Evolutionary conservation across 768 basidiomycete species (phyloP).

Genomic region (Termitomyces sp.): DNA sequence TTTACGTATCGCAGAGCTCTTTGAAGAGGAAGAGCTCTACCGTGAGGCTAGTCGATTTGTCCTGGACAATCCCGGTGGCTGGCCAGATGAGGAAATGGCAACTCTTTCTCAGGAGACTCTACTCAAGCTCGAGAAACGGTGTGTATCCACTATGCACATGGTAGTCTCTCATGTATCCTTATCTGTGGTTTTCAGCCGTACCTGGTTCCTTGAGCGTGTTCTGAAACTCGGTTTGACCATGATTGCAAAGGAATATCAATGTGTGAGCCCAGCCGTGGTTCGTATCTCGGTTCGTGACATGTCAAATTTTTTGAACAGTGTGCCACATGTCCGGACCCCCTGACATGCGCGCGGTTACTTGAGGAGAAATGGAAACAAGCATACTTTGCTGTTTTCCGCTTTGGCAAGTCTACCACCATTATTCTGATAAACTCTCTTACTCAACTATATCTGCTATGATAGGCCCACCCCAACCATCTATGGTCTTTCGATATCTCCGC

Average conservation of each 20-base stretch:
- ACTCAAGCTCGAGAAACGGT: conserved; percentile 87
- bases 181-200: conserved; percentile 46
- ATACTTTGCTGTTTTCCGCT: conserved; percentile 81
- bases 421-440: background rate
- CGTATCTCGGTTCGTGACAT: background rate
- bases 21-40: conserved; percentile 86
- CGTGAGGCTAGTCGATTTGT: conserved; percentile 90
- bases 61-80: conserved; percentile 87
- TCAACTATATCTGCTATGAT: conserved; percentile 1
- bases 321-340: conserved; percentile 75
- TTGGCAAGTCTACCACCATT: conserved; percentile 43
- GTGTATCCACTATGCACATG: conserved; percentile 11
- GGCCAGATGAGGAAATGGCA: conserved; percentile 73
- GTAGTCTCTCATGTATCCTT: background rate
- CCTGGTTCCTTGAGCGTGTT: conserved; percentile 94
- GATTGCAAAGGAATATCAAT: conserved; percentile 93
- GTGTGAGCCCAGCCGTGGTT: conserved; percentile 47
- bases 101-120: conserved; percentile 80
- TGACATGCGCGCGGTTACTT: conserved; percentile 72
- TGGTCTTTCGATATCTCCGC: conserved; percentile 89
- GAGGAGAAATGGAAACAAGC: conserved; percentile 95
- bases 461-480: conserved; percentile 86
- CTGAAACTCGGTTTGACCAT: conserved; percentile 84
- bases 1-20: conserved; percentile 86
- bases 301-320: conserved; percentile 42